A percentile compares a stretch with the other conserved stretches of the same genome.
Evolutionary conservation across 2,329 filamentous ascomycete species (phyloP).

Genomic region (Calonectria henricotiae): DNA sequence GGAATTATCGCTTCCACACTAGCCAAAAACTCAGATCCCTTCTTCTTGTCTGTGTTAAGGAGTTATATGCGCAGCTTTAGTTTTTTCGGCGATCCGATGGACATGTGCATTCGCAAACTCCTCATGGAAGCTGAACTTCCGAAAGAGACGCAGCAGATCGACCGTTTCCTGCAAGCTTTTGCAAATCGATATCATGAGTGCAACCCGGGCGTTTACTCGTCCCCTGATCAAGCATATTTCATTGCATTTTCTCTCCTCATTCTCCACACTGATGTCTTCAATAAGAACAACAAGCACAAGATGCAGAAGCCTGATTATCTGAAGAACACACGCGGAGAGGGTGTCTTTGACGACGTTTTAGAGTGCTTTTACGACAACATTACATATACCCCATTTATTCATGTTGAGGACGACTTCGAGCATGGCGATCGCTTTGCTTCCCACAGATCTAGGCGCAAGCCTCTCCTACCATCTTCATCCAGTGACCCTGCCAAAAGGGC

Average conservation of each 20-base stretch:
- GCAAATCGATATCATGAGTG: constrained; percentile 98
- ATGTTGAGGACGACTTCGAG: constrained; percentile 93
- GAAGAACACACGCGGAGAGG: constrained; percentile 93
- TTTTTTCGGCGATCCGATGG: constrained; percentile 97
- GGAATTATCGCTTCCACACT: constrained; percentile 89
- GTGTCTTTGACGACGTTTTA: constrained; percentile 92
- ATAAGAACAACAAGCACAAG: constrained; percentile 99
- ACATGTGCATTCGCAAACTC: constrained; percentile 96
- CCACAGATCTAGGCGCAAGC: constrained; percentile 81
- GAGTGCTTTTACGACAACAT: constrained; percentile 99
- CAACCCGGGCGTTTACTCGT: constrained; percentile 94
- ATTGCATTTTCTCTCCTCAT: constrained; percentile 98
- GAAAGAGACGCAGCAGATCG: constrained; percentile 98
- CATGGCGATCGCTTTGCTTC: constrained; percentile 81
- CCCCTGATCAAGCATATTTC: constrained; percentile 96
- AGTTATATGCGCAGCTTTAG: constrained; percentile 97
- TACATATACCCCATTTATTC: constrained; percentile 97
- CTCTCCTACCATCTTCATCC: constrained; percentile 77
- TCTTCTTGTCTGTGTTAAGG: constrained; percentile 86
- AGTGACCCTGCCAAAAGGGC: constrained; percentile 71
- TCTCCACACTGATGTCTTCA: constrained; percentile 98
- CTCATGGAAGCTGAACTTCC: constrained; percentile 97
- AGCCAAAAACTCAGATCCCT: constrained; percentile 88
- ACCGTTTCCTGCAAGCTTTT: constrained; percentile 93
- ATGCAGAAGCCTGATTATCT: constrained; percentile 98